Evolutionary conservation across 495 filamentous ascomycete species (phyloP), one percentile per base, ranked within the genome.

Genomic region (Massariosphaeria phaeospora): DNA sequence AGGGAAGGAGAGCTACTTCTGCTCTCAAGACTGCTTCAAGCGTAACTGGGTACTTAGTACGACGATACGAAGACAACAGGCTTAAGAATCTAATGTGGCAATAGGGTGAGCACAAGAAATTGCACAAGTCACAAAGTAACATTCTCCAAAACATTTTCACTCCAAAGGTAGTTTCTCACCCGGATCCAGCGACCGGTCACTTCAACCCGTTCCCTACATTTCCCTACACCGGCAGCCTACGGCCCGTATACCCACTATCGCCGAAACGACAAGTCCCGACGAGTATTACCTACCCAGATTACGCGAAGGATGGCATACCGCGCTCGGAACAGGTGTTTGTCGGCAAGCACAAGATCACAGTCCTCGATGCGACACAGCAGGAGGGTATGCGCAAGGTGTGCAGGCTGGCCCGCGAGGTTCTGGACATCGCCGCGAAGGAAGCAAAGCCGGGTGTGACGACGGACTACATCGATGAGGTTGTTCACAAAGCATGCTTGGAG

Each of bases 1-100:
- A 45, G 90, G 86, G 42, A 91, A 86, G 64, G 88, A 91, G 67
- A 93, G 88, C 73, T 95, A 81, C 70, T 98, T 97, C 76, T 98
- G 93, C 75, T 89, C 89, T 10, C 94, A 98, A 67, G 94, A 97
- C 64, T 98, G 93, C 78, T 98, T 98, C 75, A 97, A 96, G 76
- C 82, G 81, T 67, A 97, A 88, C 74, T 98, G 93, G 93, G 93
- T 97, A 80, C 67, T 48, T 63, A 55, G 48, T 61, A 67, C 66
- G 66, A 64, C 45, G 2, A n/a, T 35, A 26, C 46, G 18, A 3
- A 11, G 15, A 23, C 11, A 50, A 15, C 39, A 51, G 36, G 35
- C 27, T 23, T 15, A 44, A 31, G 31, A 30, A 52, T 62, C 62
- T 46, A 65, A 40, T 11, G 17, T 7, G n/a, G 27, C 18, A 7